Evolutionary conservation across 148 eudicot species (phyloP).

Genomic region (Amaranthus cruentus): DNA sequence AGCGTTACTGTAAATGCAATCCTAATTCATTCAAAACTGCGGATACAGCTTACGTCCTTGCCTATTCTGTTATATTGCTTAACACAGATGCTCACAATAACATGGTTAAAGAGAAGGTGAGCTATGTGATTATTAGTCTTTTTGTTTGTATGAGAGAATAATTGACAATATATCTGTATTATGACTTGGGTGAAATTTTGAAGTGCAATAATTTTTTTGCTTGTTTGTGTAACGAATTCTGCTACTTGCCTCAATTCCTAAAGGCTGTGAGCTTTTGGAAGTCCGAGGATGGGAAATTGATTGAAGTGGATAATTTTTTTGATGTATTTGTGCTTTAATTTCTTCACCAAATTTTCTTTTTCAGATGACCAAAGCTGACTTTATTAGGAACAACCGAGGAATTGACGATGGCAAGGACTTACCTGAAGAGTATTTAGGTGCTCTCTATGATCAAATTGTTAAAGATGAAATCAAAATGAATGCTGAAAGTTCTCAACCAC

Average conservation of each 20-base stretch:
- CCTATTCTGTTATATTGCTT: slow-evolving; percentile 97
- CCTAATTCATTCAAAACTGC: slow-evolving; percentile 89
- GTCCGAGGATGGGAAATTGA: too few relatives aligned
- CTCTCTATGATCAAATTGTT: slow-evolving; percentile 86
- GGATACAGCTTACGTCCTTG: slow-evolving; percentile 98
- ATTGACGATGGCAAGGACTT: slow-evolving; percentile 95
- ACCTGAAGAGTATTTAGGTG: slow-evolving; percentile 84
- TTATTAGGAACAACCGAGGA: slow-evolving; percentile 94
- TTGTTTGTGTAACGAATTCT: background rate
- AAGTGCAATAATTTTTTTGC: background rate
- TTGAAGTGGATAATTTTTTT: background rate
- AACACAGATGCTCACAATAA: slow-evolving; percentile 97
- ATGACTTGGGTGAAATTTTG: background rate
- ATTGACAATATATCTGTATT: background rate
- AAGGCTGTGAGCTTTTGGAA: too few relatives aligned
- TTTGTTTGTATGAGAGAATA: background rate
- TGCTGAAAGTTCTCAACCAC: slow-evolving; percentile 76
- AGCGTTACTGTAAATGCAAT: slow-evolving; percentile 97
- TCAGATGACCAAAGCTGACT: slow-evolving; percentile 95
- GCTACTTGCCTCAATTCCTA: background rate
- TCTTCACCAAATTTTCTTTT: slow-evolving; percentile 22
- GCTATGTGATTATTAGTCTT: slow-evolving; percentile 13
- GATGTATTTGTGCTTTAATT: background rate
- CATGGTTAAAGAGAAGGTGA: slow-evolving; percentile 97
- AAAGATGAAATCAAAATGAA: slow-evolving; percentile 97